These are phyloP conservation scores for Luffa aegyptiaca DNA, from an alignment of 306 rosid genomes.

Conservation along the genomic window DNA sequence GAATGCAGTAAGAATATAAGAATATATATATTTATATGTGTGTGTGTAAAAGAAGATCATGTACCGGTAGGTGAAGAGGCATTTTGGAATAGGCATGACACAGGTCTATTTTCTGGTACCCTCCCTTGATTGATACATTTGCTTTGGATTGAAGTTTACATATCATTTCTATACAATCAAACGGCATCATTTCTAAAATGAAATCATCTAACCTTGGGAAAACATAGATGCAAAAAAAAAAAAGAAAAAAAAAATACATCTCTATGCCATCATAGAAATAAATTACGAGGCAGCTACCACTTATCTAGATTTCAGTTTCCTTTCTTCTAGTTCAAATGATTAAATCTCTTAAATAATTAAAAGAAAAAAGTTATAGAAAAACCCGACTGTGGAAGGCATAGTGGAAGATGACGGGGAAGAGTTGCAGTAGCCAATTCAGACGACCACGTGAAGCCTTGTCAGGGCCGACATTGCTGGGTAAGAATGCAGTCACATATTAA, in stretches of 20 bases:
- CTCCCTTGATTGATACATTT: not conserved
- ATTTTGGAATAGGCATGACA: not conserved
- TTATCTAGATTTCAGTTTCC: not conserved
- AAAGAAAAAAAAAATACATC: not conserved
- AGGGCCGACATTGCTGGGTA: not conserved
- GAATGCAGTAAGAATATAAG: not conserved
- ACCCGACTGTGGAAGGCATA: not conserved
- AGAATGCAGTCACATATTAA: conserved; percentile 3
- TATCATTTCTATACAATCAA: not conserved
- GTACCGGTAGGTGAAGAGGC: not conserved
- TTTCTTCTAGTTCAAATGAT: not conserved
- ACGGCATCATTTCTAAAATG: not conserved
- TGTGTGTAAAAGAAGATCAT: too few species aligned
- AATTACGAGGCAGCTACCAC: not conserved
- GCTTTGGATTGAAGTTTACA: conserved; percentile 5
- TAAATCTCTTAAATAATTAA: not conserved
- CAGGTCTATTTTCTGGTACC: not conserved
- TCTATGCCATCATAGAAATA: not conserved
- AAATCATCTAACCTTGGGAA: not conserved
- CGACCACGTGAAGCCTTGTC: not conserved
- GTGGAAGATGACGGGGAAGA: not conserved
- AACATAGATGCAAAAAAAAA: not conserved
- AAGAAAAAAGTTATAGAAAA: not conserved
- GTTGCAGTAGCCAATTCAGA: not conserved
- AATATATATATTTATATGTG: too few species aligned